Base-by-base conservation (phyloP, 495 filamentous ascomycete genomes). In the Cudoniella acicularis region DNA sequence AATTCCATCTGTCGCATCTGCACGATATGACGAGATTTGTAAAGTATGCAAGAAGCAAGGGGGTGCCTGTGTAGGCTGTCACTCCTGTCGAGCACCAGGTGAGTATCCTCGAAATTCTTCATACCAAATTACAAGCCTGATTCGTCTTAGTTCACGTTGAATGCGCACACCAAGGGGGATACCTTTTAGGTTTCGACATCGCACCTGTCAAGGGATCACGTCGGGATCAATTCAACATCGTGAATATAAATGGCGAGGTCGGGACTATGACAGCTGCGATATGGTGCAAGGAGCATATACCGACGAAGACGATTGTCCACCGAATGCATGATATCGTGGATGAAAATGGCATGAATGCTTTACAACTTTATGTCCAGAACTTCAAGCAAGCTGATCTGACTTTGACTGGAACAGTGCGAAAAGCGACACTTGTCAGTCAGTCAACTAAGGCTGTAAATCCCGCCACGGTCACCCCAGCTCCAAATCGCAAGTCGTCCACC, bases 351-450 rank as follows among this genome's bases (percentile, higher is more conserved):
- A 69, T 65, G 66, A 96, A 85, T 59, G 93, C 89, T 16, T 75
- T 99, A 17, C 92, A 96, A 69, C 78, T 93, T 10, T 99, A 87
- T 67, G 87, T 86, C 23, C 82, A 82, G 52, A 92, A 87, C 43
- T 96, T 90, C 77, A 99, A 98, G 73, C 93, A 98, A 70, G 92
- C 93, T 18, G 94, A 99, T 64, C 79, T 93, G 20, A 82, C 88
- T 17, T 72, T 96, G 54, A 96, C 92, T 8, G 93, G 93, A 20
- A 96, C 94, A 17, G 87, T 92, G 43, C 86, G 94, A 20, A 97
- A 96, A 68, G 93, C 95, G 2, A 64, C 59, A 18, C 60, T 68
- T 6, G 42, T 64, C 25, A 62, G 58, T 30, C 65, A 64, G 42
- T 68, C 60, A 17, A 64, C 66, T 10, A 69, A 66, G 30, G 55